A percentile compares a stretch with the other conserved stretches of the same genome.
Evolutionary conservation across 768 basidiomycete species (phyloP).

Genomic region (Filobasidium floriforme): DNA sequence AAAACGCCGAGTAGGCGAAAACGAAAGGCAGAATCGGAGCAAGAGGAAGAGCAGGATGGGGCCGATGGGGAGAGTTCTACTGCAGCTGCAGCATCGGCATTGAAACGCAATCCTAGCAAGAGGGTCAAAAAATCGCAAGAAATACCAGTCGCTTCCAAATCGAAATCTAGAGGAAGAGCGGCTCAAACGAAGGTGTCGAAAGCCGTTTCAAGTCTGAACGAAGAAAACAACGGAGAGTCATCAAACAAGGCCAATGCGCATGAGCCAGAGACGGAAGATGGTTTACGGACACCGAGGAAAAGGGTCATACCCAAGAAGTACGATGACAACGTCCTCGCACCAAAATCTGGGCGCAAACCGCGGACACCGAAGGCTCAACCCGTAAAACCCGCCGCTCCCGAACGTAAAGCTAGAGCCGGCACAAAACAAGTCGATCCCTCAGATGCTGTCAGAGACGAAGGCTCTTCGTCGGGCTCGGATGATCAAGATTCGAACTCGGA

Average conservation of each 20-base stretch:
- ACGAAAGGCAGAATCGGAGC: neutral
- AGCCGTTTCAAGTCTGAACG: neutral
- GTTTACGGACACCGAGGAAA: neutral
- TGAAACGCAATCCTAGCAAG: neutral
- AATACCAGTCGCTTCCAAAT: too few relatives aligned
- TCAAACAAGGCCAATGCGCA: neutral
- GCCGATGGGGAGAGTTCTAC: neutral
- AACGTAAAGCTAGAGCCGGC: too few relatives aligned
- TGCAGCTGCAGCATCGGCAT: neutral
- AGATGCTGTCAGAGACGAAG: too few relatives aligned
- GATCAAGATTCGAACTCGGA: neutral
- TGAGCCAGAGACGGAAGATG: neutral
- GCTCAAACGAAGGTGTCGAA: too few relatives aligned
- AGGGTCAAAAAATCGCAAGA: neutral
- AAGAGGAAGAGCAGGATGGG: neutral
- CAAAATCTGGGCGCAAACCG: neutral
- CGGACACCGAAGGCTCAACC: neutral
- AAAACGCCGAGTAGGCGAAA: neutral
- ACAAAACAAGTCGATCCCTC: too few relatives aligned
- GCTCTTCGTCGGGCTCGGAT: neutral
- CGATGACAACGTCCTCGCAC: neutral
- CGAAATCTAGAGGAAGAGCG: too few relatives aligned
- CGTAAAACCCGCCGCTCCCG: too few relatives aligned
- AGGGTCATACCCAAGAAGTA: neutral
- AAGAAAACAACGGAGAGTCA: neutral